Evolutionary conservation across 2,329 filamentous ascomycete genomes (phyloP), one percentile per base, ranked within the genome.

Genomic region (Akanthomyces uredinophilus): DNA sequence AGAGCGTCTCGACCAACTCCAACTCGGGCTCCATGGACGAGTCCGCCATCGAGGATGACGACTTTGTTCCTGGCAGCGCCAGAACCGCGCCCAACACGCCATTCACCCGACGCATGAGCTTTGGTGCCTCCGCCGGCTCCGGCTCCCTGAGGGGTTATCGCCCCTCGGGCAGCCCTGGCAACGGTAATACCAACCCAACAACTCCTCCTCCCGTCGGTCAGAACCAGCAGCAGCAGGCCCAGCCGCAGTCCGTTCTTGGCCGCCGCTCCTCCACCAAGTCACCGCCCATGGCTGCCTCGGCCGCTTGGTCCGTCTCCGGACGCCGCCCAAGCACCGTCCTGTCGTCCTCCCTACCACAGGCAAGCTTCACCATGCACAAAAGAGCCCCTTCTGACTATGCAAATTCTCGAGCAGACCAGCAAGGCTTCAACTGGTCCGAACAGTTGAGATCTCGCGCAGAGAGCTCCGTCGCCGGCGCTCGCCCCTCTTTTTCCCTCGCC

Each of bases 371-470:
- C 80, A 80, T 81, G 74, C 71, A 75, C 75, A 74, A 79, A 73
- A 77, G 72, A 87, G 78, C 81, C 75, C 75, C 79, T 83, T 87
- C 87, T 90, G 84, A 90, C 87, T 79, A 78, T 77, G 78, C 77
- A 66, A 71, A 74, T 79, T 76, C 77, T 74, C 84, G 82, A 77
- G 78, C 85, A 93, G 90, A 91, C 83, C 92, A 95, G 71, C 73
- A 75, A 83, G 91, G 91, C 75, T 96, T 96, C 84, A 96, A 96
- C 79, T 96, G 94, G 90, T 91, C 92, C 73, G 94, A 97, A 81
- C 93, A 96, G 80, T 87, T 97, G 82, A 91, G 92, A 76, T 89
- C 88, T 71, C 90, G 93, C 73, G 93, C 93, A 70, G 92, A 96
- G 79, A 93, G 92, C 77, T 88, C 86, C 70, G 82, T 88, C 63